Base-by-base conservation (phyloP, 2,329 filamentous ascomycete species). In the Metarhizium rileyi region DNA sequence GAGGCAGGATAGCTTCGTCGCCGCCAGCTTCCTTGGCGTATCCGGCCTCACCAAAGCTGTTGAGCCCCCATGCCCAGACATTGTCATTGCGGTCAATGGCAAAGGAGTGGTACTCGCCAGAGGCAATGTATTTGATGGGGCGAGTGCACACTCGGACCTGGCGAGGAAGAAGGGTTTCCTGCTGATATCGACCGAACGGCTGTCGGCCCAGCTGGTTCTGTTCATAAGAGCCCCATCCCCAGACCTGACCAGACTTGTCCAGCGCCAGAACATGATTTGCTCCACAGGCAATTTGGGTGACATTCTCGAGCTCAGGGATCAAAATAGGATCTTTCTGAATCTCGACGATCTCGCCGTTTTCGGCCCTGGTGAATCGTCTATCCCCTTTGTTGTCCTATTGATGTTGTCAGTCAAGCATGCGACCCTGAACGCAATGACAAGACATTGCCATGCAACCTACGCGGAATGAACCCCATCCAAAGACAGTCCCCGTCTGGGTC, bases 401-500 rank as follows among this genome's bases (percentile, higher is more conserved):
- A n/a, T 12, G 22, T 4, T 46, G 50, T 52, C n/a, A 52, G 47
- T 12, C 26, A 45, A 7, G 3, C 10, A 20, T 42, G 9, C 0
- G n/a, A n/a, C 38, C 5, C n/a, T 42, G 20, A 3, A n/a, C 8
- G 20, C 2, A 22, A 2, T 42, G 76, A 38, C 2, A n/a, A 38
- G 14, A 36, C 16, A 14, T 20, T 22, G 16, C 18, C n/a, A 10
- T 38, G 50, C 84, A 79, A 57, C 69, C 71, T 38, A 70, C 82
- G 57, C 86, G 75, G 72, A 93, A 93, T 12, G 86, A 89, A 36
- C 87, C 87, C 86, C 87, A 93, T 52, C 87, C 87, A 60, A 88
- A 93, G 27, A 93, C 83, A 46, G 78, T 74, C 18, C 87, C 87
- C 52, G 86, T 81, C 43, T 82, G 78, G 10, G 87, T 91, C 30